Evolutionary conservation across 331 rosid genomes (phyloP).

Genomic region (Saraca asoca): DNA sequence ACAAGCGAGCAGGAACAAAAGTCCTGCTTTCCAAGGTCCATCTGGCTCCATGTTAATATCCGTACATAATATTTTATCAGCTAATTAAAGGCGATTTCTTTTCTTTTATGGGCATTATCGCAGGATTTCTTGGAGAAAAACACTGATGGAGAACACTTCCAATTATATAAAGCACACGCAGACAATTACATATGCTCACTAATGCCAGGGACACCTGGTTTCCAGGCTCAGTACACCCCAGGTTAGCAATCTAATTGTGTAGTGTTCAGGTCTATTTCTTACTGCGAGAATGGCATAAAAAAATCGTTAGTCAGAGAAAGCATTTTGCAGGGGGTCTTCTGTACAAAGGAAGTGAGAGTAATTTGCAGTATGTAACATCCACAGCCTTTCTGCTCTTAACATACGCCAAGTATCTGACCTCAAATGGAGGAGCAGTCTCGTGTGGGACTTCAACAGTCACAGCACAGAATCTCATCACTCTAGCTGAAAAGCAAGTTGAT

Average conservation of each 20-base stretch:
- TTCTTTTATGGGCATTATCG: conserved; percentile 7
- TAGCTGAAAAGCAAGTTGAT: conserved; percentile 78
- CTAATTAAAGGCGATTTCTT: not conserved
- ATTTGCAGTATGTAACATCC: conserved; percentile 82
- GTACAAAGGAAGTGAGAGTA: conserved; percentile 70
- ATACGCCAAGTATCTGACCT: conserved; percentile 59
- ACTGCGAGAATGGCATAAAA: no score
- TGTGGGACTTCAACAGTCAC: conserved; percentile 53
- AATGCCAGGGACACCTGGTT: conserved; percentile 60
- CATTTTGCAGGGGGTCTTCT: conserved; percentile 62
- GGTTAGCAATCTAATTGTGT: conserved; percentile 41
- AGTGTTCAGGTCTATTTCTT: no score
- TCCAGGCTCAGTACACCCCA: conserved; percentile 77
- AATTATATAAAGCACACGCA: conserved; percentile 70
- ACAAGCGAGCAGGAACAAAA: conserved; percentile 85
- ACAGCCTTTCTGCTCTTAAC: conserved; percentile 58
- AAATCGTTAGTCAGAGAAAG: not conserved
- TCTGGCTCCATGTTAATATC: not conserved
- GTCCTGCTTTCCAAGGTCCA: conserved; percentile 80
- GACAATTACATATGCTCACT: conserved; percentile 82
- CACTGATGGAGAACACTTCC: conserved; percentile 50
- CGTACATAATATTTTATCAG: not conserved
- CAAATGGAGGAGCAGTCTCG: conserved; percentile 36
- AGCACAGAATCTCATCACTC: conserved; percentile 37
- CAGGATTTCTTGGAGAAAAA: conserved; percentile 66